Conservation (phyloP, 345 rosid genomes). For the Camelina neglecta region DNA sequence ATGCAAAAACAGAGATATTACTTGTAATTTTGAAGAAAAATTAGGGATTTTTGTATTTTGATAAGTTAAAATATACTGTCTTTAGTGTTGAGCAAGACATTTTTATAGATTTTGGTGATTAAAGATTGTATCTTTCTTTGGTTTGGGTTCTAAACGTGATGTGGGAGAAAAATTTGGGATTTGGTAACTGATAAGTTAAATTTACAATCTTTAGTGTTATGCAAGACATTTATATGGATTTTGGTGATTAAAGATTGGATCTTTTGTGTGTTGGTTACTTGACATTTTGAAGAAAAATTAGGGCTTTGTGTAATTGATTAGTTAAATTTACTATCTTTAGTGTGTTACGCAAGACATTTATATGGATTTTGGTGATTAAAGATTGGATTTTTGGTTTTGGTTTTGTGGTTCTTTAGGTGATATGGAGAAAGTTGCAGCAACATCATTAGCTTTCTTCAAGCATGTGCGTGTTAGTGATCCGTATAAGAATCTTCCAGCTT, state of each 20-base stretch:
- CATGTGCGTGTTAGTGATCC: constrained; percentile 71
- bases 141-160: constrained; percentile 55
- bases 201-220: not conserved
- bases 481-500: constrained; percentile 77
- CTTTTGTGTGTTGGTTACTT: not conserved
- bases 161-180: constrained; percentile 44
- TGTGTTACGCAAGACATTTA: not conserved
- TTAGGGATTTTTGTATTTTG: not conserved
- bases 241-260: not conserved
- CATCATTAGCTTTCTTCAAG: constrained; percentile 82
- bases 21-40: not conserved
- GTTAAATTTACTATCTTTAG: not conserved
- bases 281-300: not conserved
- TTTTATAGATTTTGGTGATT: constrained; percentile 6
- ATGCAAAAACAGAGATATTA: too few species aligned
- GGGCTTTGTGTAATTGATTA: not conserved
- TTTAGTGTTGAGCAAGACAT: not conserved
- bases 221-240: not conserved
- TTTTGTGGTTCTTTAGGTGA: constrained; percentile 55
- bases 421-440: constrained; percentile 83
- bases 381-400: not conserved
- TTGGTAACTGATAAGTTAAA: not conserved
- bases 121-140: not conserved
- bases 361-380: constrained; percentile 8
- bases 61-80: not conserved